Evolutionary conservation across 371 early-diverging fungal genomes (phyloP).

Genomic region (Syncephalastrum contaminatum): DNA sequence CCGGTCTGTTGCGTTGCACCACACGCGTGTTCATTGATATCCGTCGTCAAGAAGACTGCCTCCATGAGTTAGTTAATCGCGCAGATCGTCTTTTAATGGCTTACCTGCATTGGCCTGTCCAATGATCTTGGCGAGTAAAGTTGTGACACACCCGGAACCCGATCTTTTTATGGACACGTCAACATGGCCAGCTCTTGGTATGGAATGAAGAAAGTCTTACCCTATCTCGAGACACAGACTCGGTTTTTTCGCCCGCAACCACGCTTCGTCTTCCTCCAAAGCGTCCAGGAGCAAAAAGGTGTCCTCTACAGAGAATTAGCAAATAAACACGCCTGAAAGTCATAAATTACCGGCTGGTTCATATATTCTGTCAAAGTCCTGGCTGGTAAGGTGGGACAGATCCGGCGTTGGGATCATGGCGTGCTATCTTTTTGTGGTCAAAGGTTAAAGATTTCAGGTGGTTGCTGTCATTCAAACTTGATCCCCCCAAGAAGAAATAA

Average conservation of each 20-base stretch:
- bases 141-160: slow-evolving; percentile 86
- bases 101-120: slow-evolving; percentile 44
- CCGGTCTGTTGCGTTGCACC: slow-evolving; percentile 67
- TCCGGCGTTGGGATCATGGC: slow-evolving; percentile 76
- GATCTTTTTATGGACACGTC: slow-evolving; percentile 47
- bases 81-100: slow-evolving; percentile 5
- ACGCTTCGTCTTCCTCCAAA: slow-evolving; percentile 72
- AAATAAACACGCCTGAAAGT: not conserved
- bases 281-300: slow-evolving; percentile 91
- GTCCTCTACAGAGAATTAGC: slow-evolving; percentile 65
- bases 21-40: slow-evolving; percentile 80
- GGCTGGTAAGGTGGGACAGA: slow-evolving; percentile 66
- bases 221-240: slow-evolving; percentile 84
- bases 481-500: too few relatives aligned
- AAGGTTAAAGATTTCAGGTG: too few relatives aligned
- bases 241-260: slow-evolving; percentile 57
- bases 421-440: too few relatives aligned
- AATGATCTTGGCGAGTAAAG: slow-evolving; percentile 68
- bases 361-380: slow-evolving; percentile 74
- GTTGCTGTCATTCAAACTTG: too few relatives aligned
- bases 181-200: not conserved
- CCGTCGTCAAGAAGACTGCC: slow-evolving; percentile 68
- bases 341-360: slow-evolving; percentile 77
- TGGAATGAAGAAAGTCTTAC: slow-evolving; percentile 27
- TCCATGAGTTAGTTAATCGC: not conserved